Base-by-base conservation (phyloP, 2,329 filamentous ascomycete species). In the Aspergillus fijiensis region DNA sequence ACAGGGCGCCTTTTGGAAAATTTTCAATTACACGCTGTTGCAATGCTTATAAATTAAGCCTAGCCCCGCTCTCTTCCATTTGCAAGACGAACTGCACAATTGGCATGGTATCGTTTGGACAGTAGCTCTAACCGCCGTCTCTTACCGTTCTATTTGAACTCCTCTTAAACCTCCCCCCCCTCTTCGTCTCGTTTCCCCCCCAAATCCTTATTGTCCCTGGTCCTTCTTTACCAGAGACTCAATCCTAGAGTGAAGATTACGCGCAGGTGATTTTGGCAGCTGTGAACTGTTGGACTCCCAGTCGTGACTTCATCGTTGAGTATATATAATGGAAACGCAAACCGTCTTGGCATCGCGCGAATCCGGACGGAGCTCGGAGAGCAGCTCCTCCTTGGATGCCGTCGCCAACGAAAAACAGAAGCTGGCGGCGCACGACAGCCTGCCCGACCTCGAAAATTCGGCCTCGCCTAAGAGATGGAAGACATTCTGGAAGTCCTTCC, bases 401-500 rank as follows among this genome's bases (percentile, higher is more conserved):
- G 61, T 69, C 53, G 63, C 63, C 14, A 58, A 60, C 31, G 69
- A 69, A 55, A 70, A 70, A 59, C 63, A 65, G 45, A 70, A 67
- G 57, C 39, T 70, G 21, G 60, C 65, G 9, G 42, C 57, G 35
- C 23, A 53, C 48, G 49, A 60, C 23, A 59, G 56, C 11, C 57
- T 53, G 21, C 63, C 66, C 3, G 66, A 74, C 31, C 68, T 79
- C 12, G 77, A 81, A 63, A 79, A 79, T 19, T 77, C 81, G 2
- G 80, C 76, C 7, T 78, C 78, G 3, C 74, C 81, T 4, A 81
- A 81, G 63, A 77, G 82, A 45, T 76, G 79, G 70, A 82, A 79
- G 72, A 82, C 78, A 1, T 82, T 84, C 60, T 74, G 80, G 70
- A 74, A 73, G 54, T 77, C 82, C 4, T 83, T 83, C 74, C 80